Percentiles rank a stretch among this genome's conserved stretches.
These are phyloP conservation scores for Pholiota microspora DNA, from an alignment of 768 basidiomycete species.

Conservation along the genomic window DNA sequence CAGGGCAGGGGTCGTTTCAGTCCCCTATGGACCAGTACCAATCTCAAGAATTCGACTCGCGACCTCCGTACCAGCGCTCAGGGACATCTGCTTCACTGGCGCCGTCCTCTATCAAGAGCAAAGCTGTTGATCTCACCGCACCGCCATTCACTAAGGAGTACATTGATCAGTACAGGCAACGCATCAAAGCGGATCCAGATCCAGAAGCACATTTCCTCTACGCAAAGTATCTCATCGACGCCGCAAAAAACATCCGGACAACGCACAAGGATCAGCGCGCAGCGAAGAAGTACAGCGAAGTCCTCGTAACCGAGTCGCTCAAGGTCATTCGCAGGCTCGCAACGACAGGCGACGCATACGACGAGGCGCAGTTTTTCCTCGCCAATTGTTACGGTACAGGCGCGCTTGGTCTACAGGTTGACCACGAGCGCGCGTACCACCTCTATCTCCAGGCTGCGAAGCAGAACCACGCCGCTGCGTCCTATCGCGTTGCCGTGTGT, in stretches of 20 bases:
- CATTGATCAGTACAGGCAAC: conserved; percentile 95
- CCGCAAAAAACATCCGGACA: conserved; percentile 86
- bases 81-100: conserved; percentile 56
- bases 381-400: conserved; percentile 98
- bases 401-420: conserved; percentile 91
- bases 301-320: conserved; percentile 82
- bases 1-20: conserved; percentile 18
- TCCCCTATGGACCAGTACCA: conserved; percentile 25
- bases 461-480: conserved; percentile 93
- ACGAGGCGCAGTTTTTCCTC: conserved; percentile 98
- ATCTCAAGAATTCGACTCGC: conserved; percentile 52
- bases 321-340: conserved; percentile 92
- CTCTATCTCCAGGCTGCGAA: conserved; percentile 96
- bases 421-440: conserved; percentile 97
- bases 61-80: conserved; percentile 55
- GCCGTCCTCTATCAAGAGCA: conserved; percentile 63
- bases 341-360: conserved; percentile 87
- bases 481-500: conserved; percentile 96
- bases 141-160: conserved; percentile 95
- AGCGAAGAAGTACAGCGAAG: conserved; percentile 88
- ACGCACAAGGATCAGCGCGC: conserved; percentile 74
- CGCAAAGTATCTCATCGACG: conserved; percentile 98
- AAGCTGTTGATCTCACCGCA: conserved; percentile 77
- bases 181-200: conserved; percentile 97
- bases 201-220: conserved; percentile 97